phyloP scores from a whole-genome alignment of 768 basidiomycete species.

The Serendipita sp. region DNA sequence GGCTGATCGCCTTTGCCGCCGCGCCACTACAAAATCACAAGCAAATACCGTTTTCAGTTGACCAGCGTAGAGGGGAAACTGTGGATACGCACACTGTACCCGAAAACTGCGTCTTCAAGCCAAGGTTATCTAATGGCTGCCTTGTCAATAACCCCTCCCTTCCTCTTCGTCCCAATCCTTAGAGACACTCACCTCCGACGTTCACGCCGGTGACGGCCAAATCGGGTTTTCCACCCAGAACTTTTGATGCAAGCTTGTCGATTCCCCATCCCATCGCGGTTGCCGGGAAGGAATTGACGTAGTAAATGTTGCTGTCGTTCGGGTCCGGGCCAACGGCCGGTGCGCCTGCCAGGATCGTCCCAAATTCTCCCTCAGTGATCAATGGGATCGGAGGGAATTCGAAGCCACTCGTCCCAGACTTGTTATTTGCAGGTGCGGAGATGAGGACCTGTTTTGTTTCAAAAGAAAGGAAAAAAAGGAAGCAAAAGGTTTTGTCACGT shows the following conservation, averaged over 20 bases:
- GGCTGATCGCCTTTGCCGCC: constrained; percentile 31
- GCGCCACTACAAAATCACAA: constrained; percentile 28
- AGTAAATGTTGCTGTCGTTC: constrained; percentile 27
- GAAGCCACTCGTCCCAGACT: constrained; percentile 32
- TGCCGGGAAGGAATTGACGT: constrained; percentile 31
- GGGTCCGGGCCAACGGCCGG: constrained; percentile 27
- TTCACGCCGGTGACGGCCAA: constrained; percentile 34
- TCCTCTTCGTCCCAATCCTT: constrained; percentile 13
- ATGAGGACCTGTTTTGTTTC: constrained; percentile 26
- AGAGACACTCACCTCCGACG: constrained; percentile 25
- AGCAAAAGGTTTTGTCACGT: no score
- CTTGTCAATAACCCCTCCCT: background rate
- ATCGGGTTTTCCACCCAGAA: constrained; percentile 26
- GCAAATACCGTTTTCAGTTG: no score
- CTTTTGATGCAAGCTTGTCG: constrained; percentile 28
- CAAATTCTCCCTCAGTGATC: constrained; percentile 22
- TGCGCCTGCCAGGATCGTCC: constrained; percentile 28
- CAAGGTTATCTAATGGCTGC: constrained; percentile 14
- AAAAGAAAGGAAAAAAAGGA: background rate
- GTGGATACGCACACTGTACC: constrained; percentile 18
- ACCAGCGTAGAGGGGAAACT: background rate
- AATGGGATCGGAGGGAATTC: constrained; percentile 22
- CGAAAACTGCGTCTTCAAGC: constrained; percentile 15
- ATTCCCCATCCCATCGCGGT: constrained; percentile 28
- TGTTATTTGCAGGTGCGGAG: constrained; percentile 31